Conservation (phyloP, 768 basidiomycete species). For the Tulasnella sp. region DNA sequence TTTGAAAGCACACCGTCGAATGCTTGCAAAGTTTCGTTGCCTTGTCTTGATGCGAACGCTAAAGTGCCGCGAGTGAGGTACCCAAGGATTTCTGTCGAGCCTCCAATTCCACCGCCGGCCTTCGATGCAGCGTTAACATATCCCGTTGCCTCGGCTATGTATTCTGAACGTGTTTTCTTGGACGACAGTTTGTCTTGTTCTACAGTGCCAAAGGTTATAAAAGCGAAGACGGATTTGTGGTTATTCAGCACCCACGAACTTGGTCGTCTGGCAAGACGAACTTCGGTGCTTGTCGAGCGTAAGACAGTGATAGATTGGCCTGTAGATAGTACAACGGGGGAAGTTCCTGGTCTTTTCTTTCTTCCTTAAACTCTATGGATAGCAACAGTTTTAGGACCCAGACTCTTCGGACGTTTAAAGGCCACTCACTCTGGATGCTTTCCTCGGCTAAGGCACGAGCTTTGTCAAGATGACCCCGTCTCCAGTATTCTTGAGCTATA, state of each 20-base stretch:
- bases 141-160: conserved; percentile 60
- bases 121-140: conserved; percentile 56
- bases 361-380: conserved; percentile 28
- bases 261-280: conserved; percentile 46
- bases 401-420: conserved; percentile 31
- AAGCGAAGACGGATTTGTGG: not conserved
- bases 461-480: conserved; percentile 60
- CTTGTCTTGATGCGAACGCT: conserved; percentile 66
- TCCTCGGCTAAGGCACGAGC: conserved; percentile 67
- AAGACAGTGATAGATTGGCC: conserved; percentile 75
- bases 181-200: conserved; percentile 29
- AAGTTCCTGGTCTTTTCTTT: conserved; percentile 38
- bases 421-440: conserved; percentile 36
- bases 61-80: conserved; percentile 70
- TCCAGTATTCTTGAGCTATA: conserved; percentile 83
- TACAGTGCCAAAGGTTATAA: conserved; percentile 15
- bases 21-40: conserved; percentile 73
- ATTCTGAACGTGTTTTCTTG: conserved; percentile 50
- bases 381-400: conserved; percentile 43
- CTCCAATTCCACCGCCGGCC: conserved; percentile 50
- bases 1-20: conserved; percentile 72
- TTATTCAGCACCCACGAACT: not conserved
- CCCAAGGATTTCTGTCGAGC: conserved; percentile 39
- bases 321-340: conserved; percentile 72
- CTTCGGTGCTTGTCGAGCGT: conserved; percentile 79